Evolutionary conservation across 768 basidiomycete genomes (phyloP).

Genomic region (Boletus vinaceobasis): DNA sequence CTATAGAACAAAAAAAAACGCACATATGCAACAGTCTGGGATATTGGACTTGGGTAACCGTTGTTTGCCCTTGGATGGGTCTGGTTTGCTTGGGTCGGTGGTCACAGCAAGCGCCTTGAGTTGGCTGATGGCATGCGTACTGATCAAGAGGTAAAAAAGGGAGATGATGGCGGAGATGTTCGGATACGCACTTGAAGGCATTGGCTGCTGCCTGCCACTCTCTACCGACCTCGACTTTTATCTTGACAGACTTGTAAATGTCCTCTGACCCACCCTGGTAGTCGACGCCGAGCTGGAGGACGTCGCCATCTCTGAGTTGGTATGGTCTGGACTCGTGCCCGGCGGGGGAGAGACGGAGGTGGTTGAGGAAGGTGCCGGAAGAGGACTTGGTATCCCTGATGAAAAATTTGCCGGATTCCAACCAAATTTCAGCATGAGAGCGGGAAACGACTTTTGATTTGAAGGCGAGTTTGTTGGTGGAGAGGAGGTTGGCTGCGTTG

Average conservation of each 20-base stretch:
- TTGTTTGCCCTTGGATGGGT: conserved; percentile 20
- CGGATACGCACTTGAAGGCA: conserved; percentile 69
- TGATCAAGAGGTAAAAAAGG: conserved; percentile 21
- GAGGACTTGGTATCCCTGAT: conserved; percentile 88
- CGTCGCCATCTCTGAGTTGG: conserved; percentile 87
- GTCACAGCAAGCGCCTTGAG: conserved; percentile 64
- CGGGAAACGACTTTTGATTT: conserved; percentile 93
- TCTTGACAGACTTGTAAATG: conserved; percentile 96
- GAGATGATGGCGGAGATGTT: neutral
- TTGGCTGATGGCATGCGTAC: conserved; percentile 76
- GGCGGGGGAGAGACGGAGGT: conserved; percentile 82
- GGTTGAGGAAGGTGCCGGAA: conserved; percentile 94
- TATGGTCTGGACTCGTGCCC: conserved; percentile 75
- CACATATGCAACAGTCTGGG: conserved; percentile 93
- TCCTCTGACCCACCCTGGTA: conserved; percentile 98
- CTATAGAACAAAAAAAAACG: conserved; percentile 23
- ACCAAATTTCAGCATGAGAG: conserved; percentile 94
- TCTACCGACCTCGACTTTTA: conserved; percentile 82
- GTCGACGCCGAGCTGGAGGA: conserved; percentile 93
- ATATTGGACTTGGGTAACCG: conserved; percentile 42
- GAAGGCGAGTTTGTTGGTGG: conserved; percentile 87
- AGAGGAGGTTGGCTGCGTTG: conserved; percentile 62
- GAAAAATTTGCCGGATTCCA: conserved; percentile 68
- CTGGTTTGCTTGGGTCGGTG: conserved; percentile 20
- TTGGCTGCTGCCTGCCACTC: conserved; percentile 90